Base-by-base conservation (phyloP, 1,284 basidiomycete species). In the Fomitiporia mediterranea region DNA sequence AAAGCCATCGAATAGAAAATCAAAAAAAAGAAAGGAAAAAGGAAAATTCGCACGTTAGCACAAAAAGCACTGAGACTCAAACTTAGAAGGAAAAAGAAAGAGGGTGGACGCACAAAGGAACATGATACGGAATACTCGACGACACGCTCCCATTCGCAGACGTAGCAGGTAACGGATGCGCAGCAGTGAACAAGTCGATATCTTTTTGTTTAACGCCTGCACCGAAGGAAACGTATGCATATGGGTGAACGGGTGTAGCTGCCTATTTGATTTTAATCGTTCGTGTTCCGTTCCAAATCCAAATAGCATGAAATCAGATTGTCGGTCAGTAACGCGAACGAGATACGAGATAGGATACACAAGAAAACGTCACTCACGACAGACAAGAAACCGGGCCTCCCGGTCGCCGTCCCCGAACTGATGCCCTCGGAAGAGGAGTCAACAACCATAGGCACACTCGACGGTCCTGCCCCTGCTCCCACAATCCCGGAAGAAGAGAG, bases 181-280 rank as follows among this genome's bases (percentile, higher is more conserved):
- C 75, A 0, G 88, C 82, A 0, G 86, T 89, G 65, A 77, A 87
- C n/a, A 76, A 74, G 65, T 94, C 91, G 42, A 94, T 75, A 57
- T 91, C 84, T 66, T 91, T 91, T 69, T 92, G 89, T 35, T 80
- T 74, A 71, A 84, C 83, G 1, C 91, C 91, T 2, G 91, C 84
- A 17, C 90, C 91, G 63, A 94, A 90, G 0, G 90, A 87, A 13
- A 93, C 83, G 63, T 83, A 88, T 30, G 84, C 88, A 62, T 86
- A 79, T 2, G 81, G 68, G 63, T 91, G 76, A 28, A 86, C 73
- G 32, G 88, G 80, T 59, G 75, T 74, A 5, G 77, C 72, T 7
- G 50, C 50, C 58, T 60, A 42, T n/a, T n/a, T n/a, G n/a, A n/a
- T n/a, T n/a, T n/a, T n/a, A n/a, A n/a, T n/a, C n/a, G n/a, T n/a